A percentile compares a stretch with the other conserved stretches of the same genome.
Evolutionary conservation across 139 green algal species (phyloP).

Genomic region (Zygnema cylindricum): DNA sequence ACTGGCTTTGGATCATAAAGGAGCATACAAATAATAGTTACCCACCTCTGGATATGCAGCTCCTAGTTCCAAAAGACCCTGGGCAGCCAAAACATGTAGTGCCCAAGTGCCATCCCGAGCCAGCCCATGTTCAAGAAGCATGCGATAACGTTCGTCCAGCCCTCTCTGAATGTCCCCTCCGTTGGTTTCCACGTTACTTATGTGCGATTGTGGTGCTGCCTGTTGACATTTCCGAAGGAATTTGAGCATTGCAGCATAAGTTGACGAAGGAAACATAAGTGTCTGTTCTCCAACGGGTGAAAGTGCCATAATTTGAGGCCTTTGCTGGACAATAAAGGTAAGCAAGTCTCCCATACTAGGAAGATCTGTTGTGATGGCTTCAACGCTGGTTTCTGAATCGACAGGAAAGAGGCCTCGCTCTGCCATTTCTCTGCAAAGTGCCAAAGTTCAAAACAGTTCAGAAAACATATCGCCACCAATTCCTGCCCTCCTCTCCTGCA

Average conservation of each 20-base stretch:
- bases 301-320: constrained; percentile 41
- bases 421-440: constrained; percentile 33
- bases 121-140: constrained; percentile 63
- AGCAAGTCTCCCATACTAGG: constrained; percentile 53
- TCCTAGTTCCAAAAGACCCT: constrained; percentile 68
- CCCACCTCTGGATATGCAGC: not conserved
- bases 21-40: too few relatives aligned
- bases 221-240: constrained; percentile 41
- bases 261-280: constrained; percentile 64
- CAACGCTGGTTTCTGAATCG: not conserved
- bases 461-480: too few relatives aligned
- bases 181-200: not conserved
- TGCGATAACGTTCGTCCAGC: constrained; percentile 14
- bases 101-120: constrained; percentile 33
- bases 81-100: constrained; percentile 19
- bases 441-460: too few relatives aligned
- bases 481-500: too few relatives aligned
- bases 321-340: constrained; percentile 51
- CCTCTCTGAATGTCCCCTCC: constrained; percentile 4
- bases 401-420: constrained; percentile 24
- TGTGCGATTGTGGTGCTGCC: not conserved
- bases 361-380: not conserved
- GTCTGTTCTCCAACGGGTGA: constrained; percentile 29
- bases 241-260: constrained; percentile 62
- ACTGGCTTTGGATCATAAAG: too few relatives aligned